A percentile compares a stretch with the other conserved stretches of the same genome.
These are phyloP conservation scores for Penicillium longicatenatum DNA, from an alignment of 495 filamentous ascomycete genomes.

Conservation along the genomic window DNA sequence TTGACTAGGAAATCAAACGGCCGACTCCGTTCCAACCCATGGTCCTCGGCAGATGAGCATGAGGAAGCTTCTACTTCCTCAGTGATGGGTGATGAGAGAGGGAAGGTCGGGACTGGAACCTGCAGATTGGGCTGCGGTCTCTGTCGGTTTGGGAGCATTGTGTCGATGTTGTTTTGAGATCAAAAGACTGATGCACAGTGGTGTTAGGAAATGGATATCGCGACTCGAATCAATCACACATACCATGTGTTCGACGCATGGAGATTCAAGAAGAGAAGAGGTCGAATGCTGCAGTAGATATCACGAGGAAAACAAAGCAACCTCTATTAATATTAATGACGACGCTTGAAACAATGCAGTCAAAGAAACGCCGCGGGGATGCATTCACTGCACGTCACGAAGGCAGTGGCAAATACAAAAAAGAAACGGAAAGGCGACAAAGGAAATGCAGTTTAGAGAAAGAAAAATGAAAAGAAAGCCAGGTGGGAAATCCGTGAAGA, in stretches of 20 bases:
- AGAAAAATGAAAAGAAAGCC: background rate
- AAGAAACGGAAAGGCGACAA: conserved; percentile 7
- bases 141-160: conserved; percentile 31
- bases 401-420: conserved; percentile 7
- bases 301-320: background rate
- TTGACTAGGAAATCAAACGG: conserved; percentile 37
- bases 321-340: conserved; percentile 25
- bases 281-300: conserved; percentile 7
- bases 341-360: conserved; percentile 27
- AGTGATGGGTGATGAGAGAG: conserved; percentile 48
- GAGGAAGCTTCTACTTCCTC: conserved; percentile 45
- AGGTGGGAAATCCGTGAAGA: conserved; percentile 7
- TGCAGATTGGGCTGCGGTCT: conserved; percentile 31
- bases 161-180: conserved; percentile 9
- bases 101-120: conserved; percentile 42
- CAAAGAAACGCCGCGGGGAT: conserved; percentile 19
- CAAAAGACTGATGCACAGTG: background rate
- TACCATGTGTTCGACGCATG: conserved; percentile 18
- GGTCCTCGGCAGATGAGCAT: conserved; percentile 38
- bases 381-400: conserved; percentile 14
- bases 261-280: background rate
- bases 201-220: background rate
- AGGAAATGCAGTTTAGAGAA: conserved; percentile 5
- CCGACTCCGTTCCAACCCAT: conserved; percentile 30
- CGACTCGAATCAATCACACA: background rate